Conservation (phyloP, 345 rosid species). For the Erucastrum elatum region DNA sequence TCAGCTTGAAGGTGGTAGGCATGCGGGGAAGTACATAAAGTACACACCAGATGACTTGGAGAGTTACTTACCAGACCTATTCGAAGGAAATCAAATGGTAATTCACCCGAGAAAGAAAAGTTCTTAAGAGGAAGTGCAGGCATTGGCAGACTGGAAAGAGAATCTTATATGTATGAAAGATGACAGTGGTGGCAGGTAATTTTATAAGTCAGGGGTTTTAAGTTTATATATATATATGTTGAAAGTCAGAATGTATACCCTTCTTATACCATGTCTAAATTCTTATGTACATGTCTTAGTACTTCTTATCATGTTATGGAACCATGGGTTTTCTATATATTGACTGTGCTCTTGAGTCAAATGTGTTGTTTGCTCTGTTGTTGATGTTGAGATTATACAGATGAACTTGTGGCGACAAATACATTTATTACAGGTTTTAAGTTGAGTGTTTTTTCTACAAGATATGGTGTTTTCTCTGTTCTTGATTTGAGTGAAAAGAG, state of each 20-base stretch:
- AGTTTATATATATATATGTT: slow-evolving; percentile 39
- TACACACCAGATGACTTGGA: slow-evolving; percentile 92
- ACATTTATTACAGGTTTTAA: neutral
- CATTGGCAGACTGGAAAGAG: slow-evolving; percentile 11
- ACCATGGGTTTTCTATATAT: slow-evolving; percentile 26
- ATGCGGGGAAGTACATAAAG: slow-evolving; percentile 90
- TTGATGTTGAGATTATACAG: slow-evolving; percentile 22
- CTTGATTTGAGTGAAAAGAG: neutral
- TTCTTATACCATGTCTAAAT: slow-evolving; percentile 44
- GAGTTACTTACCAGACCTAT: slow-evolving; percentile 69
- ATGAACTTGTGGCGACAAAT: neutral
- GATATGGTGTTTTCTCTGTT: neutral
- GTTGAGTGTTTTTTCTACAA: neutral
- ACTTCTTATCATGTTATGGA: slow-evolving; percentile 29
- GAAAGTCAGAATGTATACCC: slow-evolving; percentile 26
- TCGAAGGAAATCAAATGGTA: slow-evolving; percentile 82
- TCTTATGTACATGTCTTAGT: slow-evolving; percentile 56
- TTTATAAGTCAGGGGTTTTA: slow-evolving; percentile 25
- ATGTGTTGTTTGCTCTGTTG: slow-evolving; percentile 20
- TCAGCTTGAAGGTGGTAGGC: slow-evolving; percentile 81
- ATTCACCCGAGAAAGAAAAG: slow-evolving; percentile 77
- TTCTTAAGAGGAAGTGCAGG: slow-evolving; percentile 37
- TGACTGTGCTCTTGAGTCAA: slow-evolving; percentile 23
- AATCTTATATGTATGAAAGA: slow-evolving; percentile 21
- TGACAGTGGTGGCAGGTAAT: slow-evolving; percentile 31